phyloP scores from a whole-genome alignment of 2,329 filamentous ascomycete genomes.

The Fusarium palustre region DNA sequence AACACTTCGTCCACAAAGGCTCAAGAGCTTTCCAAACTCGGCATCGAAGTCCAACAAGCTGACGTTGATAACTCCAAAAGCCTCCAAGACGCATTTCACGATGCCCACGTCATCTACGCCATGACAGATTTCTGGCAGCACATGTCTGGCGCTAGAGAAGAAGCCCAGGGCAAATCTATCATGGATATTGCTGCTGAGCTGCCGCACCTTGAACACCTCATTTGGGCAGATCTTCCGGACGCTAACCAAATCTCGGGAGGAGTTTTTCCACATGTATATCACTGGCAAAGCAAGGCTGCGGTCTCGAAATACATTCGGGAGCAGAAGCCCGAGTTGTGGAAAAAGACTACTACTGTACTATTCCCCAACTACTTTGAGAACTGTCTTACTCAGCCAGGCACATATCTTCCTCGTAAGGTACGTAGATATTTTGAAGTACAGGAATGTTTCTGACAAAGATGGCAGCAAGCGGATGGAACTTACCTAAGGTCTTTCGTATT shows the following conservation, averaged over 20 bases:
- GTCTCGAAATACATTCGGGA: not conserved
- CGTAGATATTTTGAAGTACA: rapidly evolving
- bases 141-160: conserved; percentile 3
- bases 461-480: conserved; percentile 6
- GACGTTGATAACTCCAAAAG: not conserved
- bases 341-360: not conserved
- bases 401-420: not conserved
- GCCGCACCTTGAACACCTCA: not conserved
- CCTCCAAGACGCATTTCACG: not conserved
- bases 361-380: conserved; percentile 22
- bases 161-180: not conserved
- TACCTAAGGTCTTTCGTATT: conserved; percentile 10
- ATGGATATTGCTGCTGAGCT: conserved; percentile 8
- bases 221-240: conserved; percentile 9
- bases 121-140: conserved; percentile 21
- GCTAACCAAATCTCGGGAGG: not conserved
- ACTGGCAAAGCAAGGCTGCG: conserved; percentile 19
- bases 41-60: not conserved
- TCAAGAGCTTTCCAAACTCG: not conserved
- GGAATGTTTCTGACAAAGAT: rapidly evolving
- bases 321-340: conserved; percentile 6
- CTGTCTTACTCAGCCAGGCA: not conserved
- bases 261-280: not conserved
- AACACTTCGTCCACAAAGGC: not conserved
- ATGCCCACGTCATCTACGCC: not conserved